Evolutionary conservation across 176 grass and related monocot species (phyloP).

Genomic region (Avena sativa): DNA sequence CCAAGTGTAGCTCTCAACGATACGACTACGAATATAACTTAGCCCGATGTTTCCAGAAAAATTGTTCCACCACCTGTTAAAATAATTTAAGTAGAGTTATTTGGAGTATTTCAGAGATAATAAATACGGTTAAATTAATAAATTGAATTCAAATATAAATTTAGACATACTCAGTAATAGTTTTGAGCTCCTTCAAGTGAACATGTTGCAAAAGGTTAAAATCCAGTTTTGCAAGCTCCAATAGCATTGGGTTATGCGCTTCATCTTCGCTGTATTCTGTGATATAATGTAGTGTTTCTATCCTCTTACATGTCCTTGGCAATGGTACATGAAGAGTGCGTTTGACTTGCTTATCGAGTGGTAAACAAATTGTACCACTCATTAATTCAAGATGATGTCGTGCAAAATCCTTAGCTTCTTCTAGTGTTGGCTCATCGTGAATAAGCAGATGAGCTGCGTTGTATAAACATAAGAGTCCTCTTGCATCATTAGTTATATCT

Average conservation of each 20-base stretch:
- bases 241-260: neutral
- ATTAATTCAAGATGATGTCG: neutral
- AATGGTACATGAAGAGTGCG: slow-evolving; percentile 37
- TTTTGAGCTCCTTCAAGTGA: too few relatives aligned
- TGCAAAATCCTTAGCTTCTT: slow-evolving; percentile 22
- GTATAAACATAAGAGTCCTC: slow-evolving; percentile 25
- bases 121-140: neutral
- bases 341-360: slow-evolving; percentile 6
- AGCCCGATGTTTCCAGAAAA: neutral
- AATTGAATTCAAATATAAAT: too few relatives aligned
- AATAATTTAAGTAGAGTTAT: neutral
- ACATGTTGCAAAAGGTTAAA: slow-evolving; percentile 25
- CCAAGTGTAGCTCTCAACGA: neutral
- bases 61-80: slow-evolving; percentile 41
- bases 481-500: slow-evolving; percentile 16
- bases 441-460: slow-evolving; percentile 18
- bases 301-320: neutral
- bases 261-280: slow-evolving; percentile 11
- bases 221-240: slow-evolving; percentile 45
- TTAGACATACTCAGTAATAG: neutral
- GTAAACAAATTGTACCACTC: neutral
- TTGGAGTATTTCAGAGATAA: neutral
- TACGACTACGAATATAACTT: slow-evolving; percentile 11
- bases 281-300: slow-evolving; percentile 19
- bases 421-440: neutral